Evolutionary conservation across 352 stramenopile species (phyloP), one percentile per base, ranked within the genome.

Genomic region (Phytophthora boehmeriae): DNA sequence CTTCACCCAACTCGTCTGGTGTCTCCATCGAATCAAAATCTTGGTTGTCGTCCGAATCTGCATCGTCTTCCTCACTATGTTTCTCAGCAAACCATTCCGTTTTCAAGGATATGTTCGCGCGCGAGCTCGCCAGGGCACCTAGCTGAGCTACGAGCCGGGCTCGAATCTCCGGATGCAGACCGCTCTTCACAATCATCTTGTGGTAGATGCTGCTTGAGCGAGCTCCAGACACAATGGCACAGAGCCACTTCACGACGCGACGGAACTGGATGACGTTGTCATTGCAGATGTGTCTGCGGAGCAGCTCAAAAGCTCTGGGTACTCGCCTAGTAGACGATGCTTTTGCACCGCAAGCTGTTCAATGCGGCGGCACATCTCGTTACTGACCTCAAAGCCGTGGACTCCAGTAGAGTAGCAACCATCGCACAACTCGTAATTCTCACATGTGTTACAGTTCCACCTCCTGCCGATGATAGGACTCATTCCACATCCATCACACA

Each of bases 401-500:
- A 88, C 60, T 0, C 86, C 86, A 8, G 68, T 56, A 19, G 66
- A 57, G 50, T 95, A 95, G 79, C 86, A 95, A 14, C 45, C 34
- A 27, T 88, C 76, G 44, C 86, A 95, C 9, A 95, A 48, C 28
- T 91, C 75, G 41, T 78, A 88, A 59, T 76, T 85, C 43, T 80
- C 80, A 49, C 86, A 95, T 25, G 68, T 80, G 44, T 78, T 90
- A 59, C 86, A 94, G 35, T 83, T 89, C 76, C 81, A 94, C 60
- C 83, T 88, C 39, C 76, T 71, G 17, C 83, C 86, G 16, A 92
- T 65, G 61, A 95, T 95, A 14, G 86, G 86, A 32, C 75, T 86
- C 68, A 87, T 77, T 27, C 86, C 86, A 43, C 86, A 95, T 23
- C 86, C 83, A 54, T 92, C 80, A 49, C 86, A 95, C 39, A 95